Evolutionary conservation across 192 early-diverging fungal species (phyloP).

Genomic region (Fimicolochytrium jonesii): DNA sequence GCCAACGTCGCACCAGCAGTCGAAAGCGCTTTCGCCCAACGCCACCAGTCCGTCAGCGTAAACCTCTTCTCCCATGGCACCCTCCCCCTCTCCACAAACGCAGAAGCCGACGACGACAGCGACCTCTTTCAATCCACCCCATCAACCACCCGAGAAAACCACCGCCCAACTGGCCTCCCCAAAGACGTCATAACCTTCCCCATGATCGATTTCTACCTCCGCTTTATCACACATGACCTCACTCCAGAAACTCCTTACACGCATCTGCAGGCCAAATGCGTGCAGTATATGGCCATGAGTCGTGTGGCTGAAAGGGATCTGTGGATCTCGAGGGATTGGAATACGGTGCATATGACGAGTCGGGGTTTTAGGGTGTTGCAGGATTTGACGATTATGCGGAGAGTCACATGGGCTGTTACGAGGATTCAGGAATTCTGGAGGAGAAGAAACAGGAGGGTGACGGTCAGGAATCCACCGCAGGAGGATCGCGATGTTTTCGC

Average conservation of each 20-base stretch:
- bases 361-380: constrained; percentile 27
- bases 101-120: too few relatives aligned
- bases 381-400: constrained; percentile 7
- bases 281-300: not conserved
- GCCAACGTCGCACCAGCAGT: too few relatives aligned
- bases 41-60: too few relatives aligned
- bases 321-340: constrained; percentile 2
- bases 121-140: too few relatives aligned
- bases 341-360: constrained; percentile 11
- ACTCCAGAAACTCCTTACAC: not conserved
- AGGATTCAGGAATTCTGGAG: constrained; percentile 32
- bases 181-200: too few relatives aligned
- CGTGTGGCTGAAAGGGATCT: not conserved
- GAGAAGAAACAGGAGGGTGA: constrained; percentile 14
- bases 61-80: too few relatives aligned
- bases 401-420: constrained; percentile 20
- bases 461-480: not conserved
- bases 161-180: too few relatives aligned
- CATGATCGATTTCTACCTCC: constrained; percentile 12
- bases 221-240: not conserved
- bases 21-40: too few relatives aligned
- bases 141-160: too few relatives aligned
- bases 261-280: not conserved
- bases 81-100: too few relatives aligned
- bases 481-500: not conserved